Percentiles rank a stretch among this genome's conserved stretches.
Conservation (phyloP, 2,329 filamentous ascomycete genomes). For the Teratosphaeria nubilosa region DNA sequence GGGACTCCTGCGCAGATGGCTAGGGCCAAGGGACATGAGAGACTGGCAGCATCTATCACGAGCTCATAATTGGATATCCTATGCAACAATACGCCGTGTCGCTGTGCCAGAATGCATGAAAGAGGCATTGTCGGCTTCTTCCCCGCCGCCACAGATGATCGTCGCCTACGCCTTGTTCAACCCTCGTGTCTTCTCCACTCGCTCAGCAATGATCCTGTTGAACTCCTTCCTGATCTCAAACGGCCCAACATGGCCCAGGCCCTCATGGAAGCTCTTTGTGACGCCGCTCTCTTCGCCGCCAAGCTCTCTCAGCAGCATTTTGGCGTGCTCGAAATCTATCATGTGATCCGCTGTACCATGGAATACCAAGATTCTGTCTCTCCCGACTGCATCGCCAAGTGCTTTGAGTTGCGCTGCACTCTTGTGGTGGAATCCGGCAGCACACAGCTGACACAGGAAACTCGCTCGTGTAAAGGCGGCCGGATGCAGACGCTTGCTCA, state of each 20-base stretch:
- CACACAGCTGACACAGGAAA: slow-evolving; percentile 67
- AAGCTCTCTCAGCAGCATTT: slow-evolving; percentile 56
- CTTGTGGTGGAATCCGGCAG: slow-evolving; percentile 73
- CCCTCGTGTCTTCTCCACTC: slow-evolving; percentile 42
- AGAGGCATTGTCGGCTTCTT: background rate
- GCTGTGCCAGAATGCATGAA: background rate
- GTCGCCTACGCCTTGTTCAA: slow-evolving; percentile 5
- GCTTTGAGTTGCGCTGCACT: slow-evolving; percentile 52
- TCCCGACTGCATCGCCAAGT: slow-evolving; percentile 59
- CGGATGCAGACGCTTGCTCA: slow-evolving; percentile 57
- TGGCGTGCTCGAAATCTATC: slow-evolving; percentile 61
- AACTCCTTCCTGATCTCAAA: slow-evolving; percentile 63
- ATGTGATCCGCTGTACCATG: slow-evolving; percentile 71
- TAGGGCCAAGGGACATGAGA: slow-evolving; percentile 13
- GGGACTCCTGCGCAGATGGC: slow-evolving; percentile 20
- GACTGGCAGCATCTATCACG: slow-evolving; percentile 4
- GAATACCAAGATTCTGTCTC: slow-evolving; percentile 64
- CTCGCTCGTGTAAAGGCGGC: slow-evolving; percentile 54
- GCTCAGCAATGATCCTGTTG: slow-evolving; percentile 51
- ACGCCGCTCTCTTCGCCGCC: slow-evolving; percentile 46
- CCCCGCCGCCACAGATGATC: background rate
- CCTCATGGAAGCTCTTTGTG: slow-evolving; percentile 54
- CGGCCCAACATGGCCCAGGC: slow-evolving; percentile 63
- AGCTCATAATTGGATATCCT: slow-evolving; percentile 1
- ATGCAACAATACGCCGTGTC: background rate